Evolutionary conservation across 371 early-diverging fungal genomes (phyloP).

Genomic region (Mortierella sp.): DNA sequence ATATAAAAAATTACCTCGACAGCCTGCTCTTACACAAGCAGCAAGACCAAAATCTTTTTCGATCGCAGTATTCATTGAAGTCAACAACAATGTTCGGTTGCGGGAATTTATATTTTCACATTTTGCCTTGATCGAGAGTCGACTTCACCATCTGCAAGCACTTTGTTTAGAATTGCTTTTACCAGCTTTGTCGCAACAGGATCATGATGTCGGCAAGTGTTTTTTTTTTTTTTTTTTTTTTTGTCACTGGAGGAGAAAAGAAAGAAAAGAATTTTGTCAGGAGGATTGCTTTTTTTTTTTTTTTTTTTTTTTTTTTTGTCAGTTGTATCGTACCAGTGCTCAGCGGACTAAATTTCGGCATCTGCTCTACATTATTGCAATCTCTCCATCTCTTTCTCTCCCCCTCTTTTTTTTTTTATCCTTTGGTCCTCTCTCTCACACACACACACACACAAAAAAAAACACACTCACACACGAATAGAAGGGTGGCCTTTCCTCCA

Average conservation of each 20-base stretch:
- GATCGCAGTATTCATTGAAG: slow-evolving; percentile 66
- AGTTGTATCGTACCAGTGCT: background rate
- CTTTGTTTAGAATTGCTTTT: slow-evolving; percentile 61
- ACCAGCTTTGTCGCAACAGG: slow-evolving; percentile 54
- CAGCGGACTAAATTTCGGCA: background rate
- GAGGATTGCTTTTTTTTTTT: background rate
- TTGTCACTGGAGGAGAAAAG: too few relatives aligned
- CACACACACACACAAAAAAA: too few relatives aligned
- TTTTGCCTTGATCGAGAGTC: slow-evolving; percentile 70
- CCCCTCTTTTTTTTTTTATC: background rate
- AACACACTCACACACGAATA: slow-evolving; percentile 10
- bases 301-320: too few relatives aligned
- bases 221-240: slow-evolving; percentile 1
- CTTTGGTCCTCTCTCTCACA: too few relatives aligned
- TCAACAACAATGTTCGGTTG: slow-evolving; percentile 61
- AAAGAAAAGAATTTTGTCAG: too few relatives aligned
- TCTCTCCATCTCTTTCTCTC: too few relatives aligned
- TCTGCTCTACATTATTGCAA: too few relatives aligned
- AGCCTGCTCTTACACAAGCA: slow-evolving; percentile 56
- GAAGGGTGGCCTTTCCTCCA: slow-evolving; percentile 30
- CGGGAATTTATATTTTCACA: slow-evolving; percentile 74
- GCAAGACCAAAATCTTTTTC: slow-evolving; percentile 68
- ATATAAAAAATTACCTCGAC: too few relatives aligned
- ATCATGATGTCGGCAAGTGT: slow-evolving; percentile 30
- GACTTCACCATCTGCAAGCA: slow-evolving; percentile 68